Evolutionary conservation across 2,329 filamentous ascomycete genomes (phyloP).

Genomic region (Orbilia quercus): DNA sequence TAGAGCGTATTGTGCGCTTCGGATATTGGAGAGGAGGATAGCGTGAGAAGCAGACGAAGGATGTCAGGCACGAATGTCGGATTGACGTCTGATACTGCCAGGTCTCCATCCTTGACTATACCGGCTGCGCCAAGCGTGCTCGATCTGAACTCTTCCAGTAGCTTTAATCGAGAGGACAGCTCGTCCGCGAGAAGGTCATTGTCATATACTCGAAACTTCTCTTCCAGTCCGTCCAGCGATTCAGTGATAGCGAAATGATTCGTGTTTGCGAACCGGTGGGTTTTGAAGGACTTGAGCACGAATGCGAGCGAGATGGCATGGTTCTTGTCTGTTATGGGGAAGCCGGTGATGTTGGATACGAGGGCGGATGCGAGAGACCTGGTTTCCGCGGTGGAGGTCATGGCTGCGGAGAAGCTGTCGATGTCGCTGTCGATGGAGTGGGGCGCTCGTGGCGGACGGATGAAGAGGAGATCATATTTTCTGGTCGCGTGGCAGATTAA

Average conservation of each 20-base stretch:
- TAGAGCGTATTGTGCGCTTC: conserved; percentile 71
- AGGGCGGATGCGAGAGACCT: conserved; percentile 20
- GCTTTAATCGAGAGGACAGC: conserved; percentile 62
- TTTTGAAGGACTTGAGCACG: conserved; percentile 40
- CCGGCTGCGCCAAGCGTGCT: conserved; percentile 59
- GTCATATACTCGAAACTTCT: conserved; percentile 84
- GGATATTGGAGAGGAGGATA: conserved; percentile 82
- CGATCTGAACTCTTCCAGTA: conserved; percentile 68
- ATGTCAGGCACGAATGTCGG: conserved; percentile 73
- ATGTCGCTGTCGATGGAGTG: conserved; percentile 2
- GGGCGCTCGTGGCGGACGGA: conserved; percentile 7
- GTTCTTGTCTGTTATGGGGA: conserved; percentile 21
- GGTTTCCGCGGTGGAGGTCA: conserved; percentile 28
- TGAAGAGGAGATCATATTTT: conserved; percentile 2
- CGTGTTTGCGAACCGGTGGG: conserved; percentile 21
- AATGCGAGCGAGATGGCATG: conserved; percentile 27
- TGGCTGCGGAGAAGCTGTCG: conserved; percentile 1
- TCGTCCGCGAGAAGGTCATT: conserved; percentile 82
- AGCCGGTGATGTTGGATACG: conserved; percentile 18
- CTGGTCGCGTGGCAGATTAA: too few relatives aligned
- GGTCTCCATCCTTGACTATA: conserved; percentile 61
- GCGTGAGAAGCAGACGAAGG: conserved; percentile 79
- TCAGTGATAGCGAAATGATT: conserved; percentile 32
- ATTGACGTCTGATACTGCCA: conserved; percentile 63
- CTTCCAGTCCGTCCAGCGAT: conserved; percentile 69